phyloP scores from a whole-genome alignment of 108 stramenopile genomes.

The Skeletonema costatum region DNA sequence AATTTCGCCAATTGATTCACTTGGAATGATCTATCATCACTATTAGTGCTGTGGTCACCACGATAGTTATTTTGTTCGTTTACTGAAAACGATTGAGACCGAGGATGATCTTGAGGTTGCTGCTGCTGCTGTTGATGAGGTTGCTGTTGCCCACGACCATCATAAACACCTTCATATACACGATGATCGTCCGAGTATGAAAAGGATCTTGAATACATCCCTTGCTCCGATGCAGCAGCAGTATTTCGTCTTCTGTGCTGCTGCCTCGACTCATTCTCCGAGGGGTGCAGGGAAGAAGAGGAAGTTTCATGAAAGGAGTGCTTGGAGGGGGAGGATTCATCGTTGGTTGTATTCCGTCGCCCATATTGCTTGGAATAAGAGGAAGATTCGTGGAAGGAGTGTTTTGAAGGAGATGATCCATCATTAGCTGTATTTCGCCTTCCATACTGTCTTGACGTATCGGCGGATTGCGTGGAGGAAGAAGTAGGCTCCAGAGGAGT shows the following conservation, averaged over 20 bases:
- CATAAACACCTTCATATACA: neutral
- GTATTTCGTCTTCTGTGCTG: neutral
- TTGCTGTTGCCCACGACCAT: neutral
- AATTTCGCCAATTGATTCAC: neutral
- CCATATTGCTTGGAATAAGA: neutral
- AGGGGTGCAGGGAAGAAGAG: neutral
- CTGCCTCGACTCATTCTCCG: neutral
- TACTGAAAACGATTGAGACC: slow-evolving; percentile 2
- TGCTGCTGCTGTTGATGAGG: neutral
- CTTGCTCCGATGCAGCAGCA: neutral
- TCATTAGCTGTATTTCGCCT: neutral
- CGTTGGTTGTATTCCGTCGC: neutral
- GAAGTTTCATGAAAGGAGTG: neutral
- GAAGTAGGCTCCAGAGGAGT: neutral
- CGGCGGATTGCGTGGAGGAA: neutral
- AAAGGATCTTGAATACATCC: neutral
- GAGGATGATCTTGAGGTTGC: neutral
- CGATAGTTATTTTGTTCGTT: neutral
- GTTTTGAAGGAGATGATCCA: neutral
- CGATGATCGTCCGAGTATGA: neutral
- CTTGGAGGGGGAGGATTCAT: neutral
- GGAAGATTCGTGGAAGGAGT: neutral
- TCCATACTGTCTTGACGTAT: neutral
- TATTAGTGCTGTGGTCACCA: neutral
- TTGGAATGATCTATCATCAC: neutral